Base-by-base conservation (phyloP, 148 eudicot genomes). In the Camellia sinensis region DNA sequence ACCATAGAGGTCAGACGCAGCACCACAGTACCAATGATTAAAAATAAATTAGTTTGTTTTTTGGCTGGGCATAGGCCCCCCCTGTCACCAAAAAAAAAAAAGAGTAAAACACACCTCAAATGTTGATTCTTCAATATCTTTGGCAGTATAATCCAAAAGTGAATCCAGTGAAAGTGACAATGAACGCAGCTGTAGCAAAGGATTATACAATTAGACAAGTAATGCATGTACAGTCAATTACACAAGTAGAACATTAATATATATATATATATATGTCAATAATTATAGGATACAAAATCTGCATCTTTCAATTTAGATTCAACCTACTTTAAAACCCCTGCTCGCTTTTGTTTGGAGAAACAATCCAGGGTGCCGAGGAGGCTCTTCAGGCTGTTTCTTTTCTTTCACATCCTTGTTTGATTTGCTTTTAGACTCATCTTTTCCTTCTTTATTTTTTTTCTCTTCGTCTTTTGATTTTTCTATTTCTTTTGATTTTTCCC, bases 91-190 rank as follows among this genome's bases (percentile, higher is more conserved):
- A 0, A 0, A 29, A 29, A 10, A 70, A 71, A 19, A 14, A 53
- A 3, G 17, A 7, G 21, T 59, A 61, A 60, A 54, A 77, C 74
- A 79, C 37, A 96, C 99, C 99, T 96, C 99, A 87, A 96, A 96
- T 21, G 90, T 92, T 73, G 95, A 87, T 56, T 93, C 99, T 69
- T 96, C 99, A 71, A 89, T 66, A 84, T 96, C 99, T 82, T 89
- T 90, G 82, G 88, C 93, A 67, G 89, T 90, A 80, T 96, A 96
- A 83, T 90, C 98, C 80, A 96, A 87, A 71, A 96, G 90, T 17
- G 99, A 96, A 80, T 96, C 99, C 85, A 96, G 80, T 15, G 99
- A 96, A 79, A 92, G 90, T 76, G 99, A 96, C 74, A 92, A 46
- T 41, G 99, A 92, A 48, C 85, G 95, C 81, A 96, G 64, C 98